Base-by-base conservation (phyloP, 2,329 filamentous ascomycete species). In the Clonostachys sp. region DNA sequence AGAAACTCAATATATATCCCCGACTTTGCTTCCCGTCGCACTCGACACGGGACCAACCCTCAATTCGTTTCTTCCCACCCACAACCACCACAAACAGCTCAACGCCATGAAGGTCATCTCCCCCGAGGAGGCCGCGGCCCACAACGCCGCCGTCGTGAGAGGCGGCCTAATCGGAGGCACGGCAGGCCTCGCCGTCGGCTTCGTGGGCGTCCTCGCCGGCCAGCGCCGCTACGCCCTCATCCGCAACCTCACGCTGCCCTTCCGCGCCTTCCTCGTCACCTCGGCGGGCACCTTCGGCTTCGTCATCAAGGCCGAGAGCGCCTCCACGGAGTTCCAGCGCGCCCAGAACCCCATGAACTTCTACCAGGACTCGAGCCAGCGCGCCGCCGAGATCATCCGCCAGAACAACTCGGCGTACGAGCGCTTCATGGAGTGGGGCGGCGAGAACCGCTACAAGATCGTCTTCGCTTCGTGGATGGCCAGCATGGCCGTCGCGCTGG, bases 51-150 rank as follows among this genome's bases (percentile, higher is more conserved):
- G 17, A 42, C 40, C 40, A 42, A 18, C 40, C 30, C 17, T 42
- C 17, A 17, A 44, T 30, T 20, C 42, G 18, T n/a, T n/a, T 34
- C 30, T 34, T 34, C 16, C 35, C 16, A 42, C 45, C 18, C 39
- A 45, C 46, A 51, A 45, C 47, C 46, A 51, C 39, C 55, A 39
- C 24, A 35, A 44, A 39, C 55, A 40, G 30, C 54, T 58, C 68
- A 77, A 45, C 53, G 10, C 7, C 14, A 99, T 97, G 94, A 97
- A 96, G 86, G 77, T 97, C 63, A 80, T 97, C 65, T 95, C 88
- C 44, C 44, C 48, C 43, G 90, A 96, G 81, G 89, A 96, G 73
- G 91, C 96, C 72, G 67, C 77, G 51, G 88, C 81, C 46, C 91
- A 96, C 79, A 96, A 95, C 80, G 72, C 76, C 64, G 74, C 80